These are phyloP conservation scores for Stagonosporopsis chrysanthemi DNA, from an alignment of 2,329 filamentous ascomycete genomes.

Conservation along the genomic window DNA sequence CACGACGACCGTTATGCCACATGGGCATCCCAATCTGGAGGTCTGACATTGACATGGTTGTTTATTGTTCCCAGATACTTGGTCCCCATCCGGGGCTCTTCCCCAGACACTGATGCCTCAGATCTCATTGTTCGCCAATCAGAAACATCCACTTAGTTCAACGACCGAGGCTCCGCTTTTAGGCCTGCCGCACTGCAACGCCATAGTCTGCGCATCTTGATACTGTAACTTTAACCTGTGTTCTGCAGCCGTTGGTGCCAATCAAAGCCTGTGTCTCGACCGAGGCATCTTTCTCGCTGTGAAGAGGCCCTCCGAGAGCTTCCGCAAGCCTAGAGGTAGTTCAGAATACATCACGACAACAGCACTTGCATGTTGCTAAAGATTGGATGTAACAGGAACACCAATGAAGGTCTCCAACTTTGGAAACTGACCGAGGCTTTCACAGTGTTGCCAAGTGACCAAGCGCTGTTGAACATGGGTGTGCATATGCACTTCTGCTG, in stretches of 20 bases:
- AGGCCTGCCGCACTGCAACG: constrained; percentile 7
- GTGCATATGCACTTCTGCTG: constrained; percentile 7
- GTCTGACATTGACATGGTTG: not conserved
- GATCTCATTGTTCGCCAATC: constrained; percentile 10
- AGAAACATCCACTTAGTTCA: not conserved
- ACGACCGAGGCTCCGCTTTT: constrained; percentile 10
- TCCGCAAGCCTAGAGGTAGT: constrained; percentile 1
- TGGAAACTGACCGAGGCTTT: constrained; percentile 8
- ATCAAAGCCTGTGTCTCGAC: constrained; percentile 8
- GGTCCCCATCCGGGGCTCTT: constrained; percentile 3
- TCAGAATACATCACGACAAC: not conserved
- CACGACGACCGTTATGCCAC: constrained; percentile 8
- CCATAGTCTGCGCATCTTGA: constrained; percentile 7
- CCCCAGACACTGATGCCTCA: constrained; percentile 8
- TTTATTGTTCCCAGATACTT: constrained; percentile 2
- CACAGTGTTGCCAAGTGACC: constrained; percentile 1
- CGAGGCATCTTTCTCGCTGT: constrained; percentile 13
- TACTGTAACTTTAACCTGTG: not conserved
- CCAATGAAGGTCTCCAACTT: not conserved
- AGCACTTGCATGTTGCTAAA: not conserved
- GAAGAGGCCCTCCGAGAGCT: constrained; percentile 4
- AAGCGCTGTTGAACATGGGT: constrained; percentile 10
- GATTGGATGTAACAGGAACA: not conserved
- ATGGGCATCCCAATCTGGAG: constrained; percentile 3
- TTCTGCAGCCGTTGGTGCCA: not conserved